A percentile compares a stretch with the other conserved stretches of the same genome.
phyloP scores from a whole-genome alignment of 108 stramenopile genomes.

The Cyclotella distinguenda region DNA sequence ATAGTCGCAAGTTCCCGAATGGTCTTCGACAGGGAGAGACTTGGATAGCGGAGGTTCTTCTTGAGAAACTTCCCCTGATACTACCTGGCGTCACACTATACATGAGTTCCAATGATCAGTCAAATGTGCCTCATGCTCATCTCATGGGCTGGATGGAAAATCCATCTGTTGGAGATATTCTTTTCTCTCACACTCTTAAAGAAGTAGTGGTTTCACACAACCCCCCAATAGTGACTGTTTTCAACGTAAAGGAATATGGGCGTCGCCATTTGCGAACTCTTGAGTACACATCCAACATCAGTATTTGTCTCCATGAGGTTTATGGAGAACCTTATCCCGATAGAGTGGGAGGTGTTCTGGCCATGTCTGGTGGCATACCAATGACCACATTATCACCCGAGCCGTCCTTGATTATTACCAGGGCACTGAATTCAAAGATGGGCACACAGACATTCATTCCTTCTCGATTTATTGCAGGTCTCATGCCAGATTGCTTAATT shows the following conservation, averaged over 20 bases:
- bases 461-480: slow-evolving; percentile 84
- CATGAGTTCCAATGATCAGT: slow-evolving; percentile 80
- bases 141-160: slow-evolving; percentile 90
- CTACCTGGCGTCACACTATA: slow-evolving; percentile 89
- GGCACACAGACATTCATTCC: slow-evolving; percentile 90
- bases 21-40: slow-evolving; percentile 69
- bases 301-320: slow-evolving; percentile 88
- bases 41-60: slow-evolving; percentile 90
- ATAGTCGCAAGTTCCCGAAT: slow-evolving; percentile 78
- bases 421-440: slow-evolving; percentile 78
- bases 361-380: slow-evolving; percentile 86
- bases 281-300: slow-evolving; percentile 91
- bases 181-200: slow-evolving; percentile 84
- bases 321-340: slow-evolving; percentile 90
- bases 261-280: slow-evolving; percentile 92
- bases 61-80: slow-evolving; percentile 81
- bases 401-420: slow-evolving; percentile 83
- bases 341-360: slow-evolving; percentile 80
- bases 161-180: slow-evolving; percentile 48
- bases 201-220: slow-evolving; percentile 95
- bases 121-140: slow-evolving; percentile 80
- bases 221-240: slow-evolving; percentile 92
- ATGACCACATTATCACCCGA: slow-evolving; percentile 80
- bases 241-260: slow-evolving; percentile 95
- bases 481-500: slow-evolving; percentile 90